Base-by-base conservation (phyloP, 2,329 filamentous ascomycete genomes). In the Grosmannia serpens region DNA sequence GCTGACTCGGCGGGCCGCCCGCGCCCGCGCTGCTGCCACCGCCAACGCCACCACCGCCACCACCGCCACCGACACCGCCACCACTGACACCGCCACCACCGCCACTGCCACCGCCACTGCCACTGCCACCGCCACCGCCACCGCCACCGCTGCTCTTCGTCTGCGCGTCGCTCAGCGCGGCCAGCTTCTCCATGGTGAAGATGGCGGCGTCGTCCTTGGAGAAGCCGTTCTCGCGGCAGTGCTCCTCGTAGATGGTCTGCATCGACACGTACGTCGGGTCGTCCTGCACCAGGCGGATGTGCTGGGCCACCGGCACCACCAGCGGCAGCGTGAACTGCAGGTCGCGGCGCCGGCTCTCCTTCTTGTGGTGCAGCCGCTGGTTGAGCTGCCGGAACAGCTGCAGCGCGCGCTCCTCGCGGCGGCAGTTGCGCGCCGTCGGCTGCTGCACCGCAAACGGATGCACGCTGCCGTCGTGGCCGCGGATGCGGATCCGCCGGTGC, bases 351-450 rank as follows among this genome's bases (percentile, higher is more conserved):
- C 94, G 84, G 66, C 89, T 95, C 74, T 99, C 94, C 77, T 99
- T 99, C 69, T 92, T 89, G 70, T 95, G 94, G 44, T 85, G 79
- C 61, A 99, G 77, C 4, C 90, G 88, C 68, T 92, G 91, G 72
- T 99, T 99, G 74, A 99, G 91, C 66, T 96, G 95, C 51, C 95
- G 83, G 85, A 99, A 99, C 15, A 99, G 80, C 71, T 99, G 94
- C 63, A 96, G 73, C 59, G 97, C 96, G 31, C 94, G 83, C 74
- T 99, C 95, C 70, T 99, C 95, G 58, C 95, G 84, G 61, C 94
- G 84, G 67, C 91, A 96, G 70, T 95, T 91, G 59, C 94, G 80
- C 4, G 91, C 90, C 2, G 94, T 91, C 4, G 94, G 95, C 70
- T 97, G 92, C 69, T 99, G 95, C 41, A 99, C 90, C 3, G 91